Conservation (phyloP, 1,284 basidiomycete species). For the Vanrija sp. region DNA sequence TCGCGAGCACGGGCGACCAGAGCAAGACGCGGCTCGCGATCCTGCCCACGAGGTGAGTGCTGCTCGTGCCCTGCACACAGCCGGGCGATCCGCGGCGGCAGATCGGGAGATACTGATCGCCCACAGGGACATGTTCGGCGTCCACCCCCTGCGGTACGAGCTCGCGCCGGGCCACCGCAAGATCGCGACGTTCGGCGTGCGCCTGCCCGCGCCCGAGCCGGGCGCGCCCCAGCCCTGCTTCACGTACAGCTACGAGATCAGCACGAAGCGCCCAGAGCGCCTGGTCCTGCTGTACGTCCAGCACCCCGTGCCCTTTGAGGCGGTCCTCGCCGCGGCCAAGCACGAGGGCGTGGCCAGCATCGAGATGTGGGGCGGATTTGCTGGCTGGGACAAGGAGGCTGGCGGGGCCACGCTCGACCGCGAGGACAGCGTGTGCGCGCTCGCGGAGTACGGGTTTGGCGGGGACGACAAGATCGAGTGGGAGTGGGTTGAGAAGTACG, state of each 20-base stretch:
- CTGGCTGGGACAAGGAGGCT: constrained; percentile 5
- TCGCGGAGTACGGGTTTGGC: constrained; percentile 8
- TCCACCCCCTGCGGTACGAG: constrained; percentile 4
- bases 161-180: not conserved
- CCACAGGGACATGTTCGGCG: constrained; percentile 3
- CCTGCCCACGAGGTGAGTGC: constrained; percentile 8
- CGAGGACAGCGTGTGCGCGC: constrained; percentile 5
- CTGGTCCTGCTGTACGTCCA: constrained; percentile 2
- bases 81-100: not conserved
- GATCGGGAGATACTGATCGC: not conserved
- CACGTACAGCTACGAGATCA: not conserved
- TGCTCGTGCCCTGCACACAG: not conserved
- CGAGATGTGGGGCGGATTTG: constrained; percentile 6
- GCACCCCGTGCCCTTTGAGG: constrained; percentile 1
- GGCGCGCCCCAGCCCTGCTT: constrained; percentile 5
- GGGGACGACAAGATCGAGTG: constrained; percentile 9
- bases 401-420: not conserved
- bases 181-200: constrained; percentile 1
- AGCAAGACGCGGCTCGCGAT: constrained; percentile 14
- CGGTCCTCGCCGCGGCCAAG: constrained; percentile 9
- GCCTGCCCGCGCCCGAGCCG: not conserved
- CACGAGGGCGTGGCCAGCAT: constrained; percentile 1
- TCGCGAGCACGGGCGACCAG: constrained; percentile 2
- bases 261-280: not conserved
- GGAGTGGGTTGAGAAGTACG: constrained; percentile 11